Base-by-base conservation (phyloP, 2,329 filamentous ascomycete species). In the Colletotrichum lupini region DNA sequence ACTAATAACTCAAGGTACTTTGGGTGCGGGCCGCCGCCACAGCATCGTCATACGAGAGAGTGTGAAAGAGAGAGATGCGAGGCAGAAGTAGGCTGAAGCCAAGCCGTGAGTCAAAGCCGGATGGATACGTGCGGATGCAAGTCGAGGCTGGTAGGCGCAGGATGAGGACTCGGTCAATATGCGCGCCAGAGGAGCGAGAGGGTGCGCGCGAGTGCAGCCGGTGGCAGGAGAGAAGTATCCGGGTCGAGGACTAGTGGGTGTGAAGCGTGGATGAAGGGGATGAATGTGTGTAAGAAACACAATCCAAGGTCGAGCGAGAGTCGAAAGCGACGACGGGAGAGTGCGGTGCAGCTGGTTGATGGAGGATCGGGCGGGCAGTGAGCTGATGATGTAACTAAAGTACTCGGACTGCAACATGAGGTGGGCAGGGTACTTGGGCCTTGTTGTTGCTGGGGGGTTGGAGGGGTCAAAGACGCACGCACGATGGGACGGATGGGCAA, bases 331-430 rank as follows among this genome's bases (percentile, higher is more conserved):
- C 42, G 42, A 11, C 42, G 42, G 42, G 19, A 49, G 42, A n/a
- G 42, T 42, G 37, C 37, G 37, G 37, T 35, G 37, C 32, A 26
- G 56, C 55, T 72, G 57, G 68, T 46, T 35, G 57, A 32, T 37
- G 49, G 61, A 49, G 32, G 42, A 46, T 19, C 49, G 22, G 59
- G 60, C 55, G 53, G 59, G 60, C 22, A 46, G 60, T 19, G 26
- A 65, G 70, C 55, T 61, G 71, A 73, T 73, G 71, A 73, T 73
- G 71, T 73, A 73, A 68, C 58, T 53, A 57, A 73, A 42, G 71
- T 70, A 73, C 71, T 73, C 67, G 61, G 67, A 71, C 71, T 73
- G 22, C 67, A 62, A 37, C 60, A 49, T 4, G 26, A 37, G n/a
- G 67, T 53, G 52, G 56, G 32, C 49, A 66, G 61, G 71, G 71